phyloP scores from a whole-genome alignment of 2,329 filamentous ascomycete species.

The Eurotiales sp. region DNA sequence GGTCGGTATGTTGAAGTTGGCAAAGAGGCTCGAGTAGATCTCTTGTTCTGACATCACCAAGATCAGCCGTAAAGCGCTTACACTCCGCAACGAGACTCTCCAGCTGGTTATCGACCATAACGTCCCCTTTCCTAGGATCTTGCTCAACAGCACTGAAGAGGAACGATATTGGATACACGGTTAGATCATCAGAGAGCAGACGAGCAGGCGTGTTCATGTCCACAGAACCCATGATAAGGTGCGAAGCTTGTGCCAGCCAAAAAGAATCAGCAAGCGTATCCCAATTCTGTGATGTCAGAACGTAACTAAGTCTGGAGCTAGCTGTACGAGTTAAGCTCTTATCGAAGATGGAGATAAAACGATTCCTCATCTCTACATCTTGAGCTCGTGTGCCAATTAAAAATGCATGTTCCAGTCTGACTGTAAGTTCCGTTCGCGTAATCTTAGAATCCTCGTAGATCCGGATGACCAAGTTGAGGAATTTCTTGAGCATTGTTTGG shows the following conservation, averaged over 20 bases:
- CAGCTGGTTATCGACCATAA: conserved; percentile 77
- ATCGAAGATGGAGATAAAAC: conserved; percentile 95
- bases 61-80: conserved; percentile 75
- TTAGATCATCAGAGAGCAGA: conserved; percentile 80
- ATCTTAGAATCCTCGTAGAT: conserved; percentile 99
- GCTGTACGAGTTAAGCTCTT: conserved; percentile 90
- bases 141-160: conserved; percentile 70
- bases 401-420: conserved; percentile 97
- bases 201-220: conserved; percentile 78
- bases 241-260: conserved; percentile 93
- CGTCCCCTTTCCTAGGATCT: conserved; percentile 59
- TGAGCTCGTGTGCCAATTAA: conserved; percentile 89
- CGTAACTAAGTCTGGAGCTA: conserved; percentile 81
- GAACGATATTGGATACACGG: conserved; percentile 67
- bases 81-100: conserved; percentile 76
- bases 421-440: conserved; percentile 88
- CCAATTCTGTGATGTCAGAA: conserved; percentile 92
- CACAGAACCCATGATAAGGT: conserved; percentile 84
- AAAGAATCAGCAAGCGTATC: conserved; percentile 91
- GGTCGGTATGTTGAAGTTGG: conserved; percentile 88
- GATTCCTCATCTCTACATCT: conserved; percentile 93
- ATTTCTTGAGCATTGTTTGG: conserved; percentile 81
- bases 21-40: conserved; percentile 86
- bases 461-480: conserved; percentile 90
- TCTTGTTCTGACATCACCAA: conserved; percentile 80